Evolutionary conservation across 2,329 filamentous ascomycete genomes (phyloP), one percentile per base, ranked within the genome.

Genomic region (Graphiopsis chlorocephala): DNA sequence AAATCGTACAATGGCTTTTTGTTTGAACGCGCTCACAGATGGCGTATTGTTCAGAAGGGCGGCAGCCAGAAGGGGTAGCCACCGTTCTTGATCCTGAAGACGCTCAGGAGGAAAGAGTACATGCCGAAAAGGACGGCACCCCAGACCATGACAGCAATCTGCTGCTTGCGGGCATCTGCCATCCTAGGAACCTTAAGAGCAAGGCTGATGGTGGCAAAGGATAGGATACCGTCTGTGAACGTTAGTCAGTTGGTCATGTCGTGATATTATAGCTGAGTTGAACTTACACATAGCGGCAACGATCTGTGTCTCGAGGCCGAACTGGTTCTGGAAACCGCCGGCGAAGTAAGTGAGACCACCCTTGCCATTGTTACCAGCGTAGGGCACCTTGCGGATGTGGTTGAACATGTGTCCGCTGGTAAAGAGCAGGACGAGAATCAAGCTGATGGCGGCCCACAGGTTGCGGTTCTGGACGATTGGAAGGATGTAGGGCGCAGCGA

Each of bases 371-470:
- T 90, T 91, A 48, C 88, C 84, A 33, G 98, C 92, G 72, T 99
- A 99, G 2, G 95, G 95, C 2, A 96, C 92, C 77, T 95, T 94
- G 72, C 96, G 88, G 75, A 99, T 99, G 75, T 97, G 93, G 79
- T 98, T 99, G 85, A 96, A 99, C 96, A 99, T 99, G 80, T 98
- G 93, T 45, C 95, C 96, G 72, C 91, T 95, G 55, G 90, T 97
- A 80, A 98, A 99, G 65, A 97, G 83, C 48, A 99, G 85, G 68
- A 99, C 93, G 15, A 88, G 84, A 73, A 98, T 93, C 70, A 99
- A 82, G 78, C 91, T 96, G 73, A 96, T 79, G 25, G 91, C 92
- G 26, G 94, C 93, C 95, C 95, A 99, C 20, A 98, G 80, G 73
- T 96, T 98, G 71, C 94, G 90, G 82, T 90, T 97, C 78, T 93